Conservation (phyloP, 169 alveolate genomes). For the Eimeria necatrix region DNA sequence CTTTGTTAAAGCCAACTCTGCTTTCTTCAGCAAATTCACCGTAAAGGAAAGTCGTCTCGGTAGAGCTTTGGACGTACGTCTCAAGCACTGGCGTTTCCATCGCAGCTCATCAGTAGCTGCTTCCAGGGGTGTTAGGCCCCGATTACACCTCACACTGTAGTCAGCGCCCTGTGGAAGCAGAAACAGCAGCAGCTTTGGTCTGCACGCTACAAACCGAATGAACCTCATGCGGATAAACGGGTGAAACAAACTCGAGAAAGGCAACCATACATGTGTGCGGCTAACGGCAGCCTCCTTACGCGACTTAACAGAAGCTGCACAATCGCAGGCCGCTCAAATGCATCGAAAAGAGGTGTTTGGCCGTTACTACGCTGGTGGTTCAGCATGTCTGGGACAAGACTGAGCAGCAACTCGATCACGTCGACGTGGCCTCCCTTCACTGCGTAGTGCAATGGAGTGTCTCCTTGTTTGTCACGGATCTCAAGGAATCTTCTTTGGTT, state of each 20-base stretch:
- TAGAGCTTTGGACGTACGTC: slow-evolving; percentile 8
- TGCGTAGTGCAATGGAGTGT: slow-evolving; percentile 69
- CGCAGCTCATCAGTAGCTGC: slow-evolving; percentile 38
- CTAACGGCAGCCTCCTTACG: not conserved
- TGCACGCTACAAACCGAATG: no score
- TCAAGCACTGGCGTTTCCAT: slow-evolving; percentile 65
- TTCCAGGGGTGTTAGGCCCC: slow-evolving; percentile 41
- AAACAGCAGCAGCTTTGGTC: not conserved
- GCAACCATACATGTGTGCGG: not conserved
- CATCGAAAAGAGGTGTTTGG: slow-evolving; percentile 61
- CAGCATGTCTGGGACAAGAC: slow-evolving; percentile 16
- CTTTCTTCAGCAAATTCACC: slow-evolving; percentile 47
- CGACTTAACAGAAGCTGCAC: slow-evolving; percentile 31
- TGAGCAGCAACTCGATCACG: slow-evolving; percentile 37
- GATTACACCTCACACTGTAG: slow-evolving; percentile 3
- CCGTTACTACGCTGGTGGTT: slow-evolving; percentile 23
- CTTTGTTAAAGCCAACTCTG: not conserved
- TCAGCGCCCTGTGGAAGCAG: slow-evolving; percentile 27
- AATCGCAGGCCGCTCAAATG: slow-evolving; percentile 22
- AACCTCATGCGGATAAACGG: not conserved
- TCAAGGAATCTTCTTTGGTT: slow-evolving; percentile 14
- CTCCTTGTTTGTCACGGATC: slow-evolving; percentile 58
- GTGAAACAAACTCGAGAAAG: not conserved
- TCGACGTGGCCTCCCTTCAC: slow-evolving; percentile 60
- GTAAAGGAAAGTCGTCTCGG: slow-evolving; percentile 15